Conservation (phyloP, 1,139 yeast genomes). For the Candida smagusa region DNA sequence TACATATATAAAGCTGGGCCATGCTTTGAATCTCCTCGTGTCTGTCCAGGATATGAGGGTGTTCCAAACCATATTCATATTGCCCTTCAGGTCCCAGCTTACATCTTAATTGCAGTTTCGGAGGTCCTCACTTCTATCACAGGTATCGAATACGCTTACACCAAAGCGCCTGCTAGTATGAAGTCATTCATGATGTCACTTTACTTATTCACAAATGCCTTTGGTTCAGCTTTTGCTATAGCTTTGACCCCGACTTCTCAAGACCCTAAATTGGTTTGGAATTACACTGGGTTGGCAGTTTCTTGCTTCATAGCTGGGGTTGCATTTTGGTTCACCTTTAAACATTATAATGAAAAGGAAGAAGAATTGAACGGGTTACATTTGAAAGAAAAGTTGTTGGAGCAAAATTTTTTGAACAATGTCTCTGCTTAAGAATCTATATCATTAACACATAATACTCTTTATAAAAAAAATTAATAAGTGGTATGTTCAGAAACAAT, state of each 20-base stretch:
- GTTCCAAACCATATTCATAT: slow-evolving; percentile 56
- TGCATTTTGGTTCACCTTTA: slow-evolving; percentile 61
- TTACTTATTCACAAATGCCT: slow-evolving; percentile 58
- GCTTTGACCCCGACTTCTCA: slow-evolving; percentile 64
- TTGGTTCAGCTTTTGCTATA: slow-evolving; percentile 72
- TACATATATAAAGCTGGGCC: slow-evolving; percentile 72
- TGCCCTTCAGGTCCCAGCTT: slow-evolving; percentile 64
- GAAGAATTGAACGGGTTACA: slow-evolving; percentile 62
- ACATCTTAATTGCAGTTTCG: slow-evolving; percentile 56
- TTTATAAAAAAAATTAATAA: no score
- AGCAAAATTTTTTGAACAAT: slow-evolving; percentile 12
- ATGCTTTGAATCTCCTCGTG: slow-evolving; percentile 62
- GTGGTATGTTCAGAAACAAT: no score
- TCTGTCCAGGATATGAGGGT: slow-evolving; percentile 25
- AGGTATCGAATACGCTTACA: slow-evolving; percentile 67
- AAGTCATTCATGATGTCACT: slow-evolving; percentile 64
- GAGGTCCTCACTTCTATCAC: slow-evolving; percentile 67
- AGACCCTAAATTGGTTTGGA: slow-evolving; percentile 69
- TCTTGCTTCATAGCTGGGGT: slow-evolving; percentile 59
- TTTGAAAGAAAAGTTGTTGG: slow-evolving; percentile 13
- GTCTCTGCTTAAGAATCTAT: slow-evolving; percentile 4
- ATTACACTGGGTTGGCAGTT: slow-evolving; percentile 59
- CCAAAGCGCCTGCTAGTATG: slow-evolving; percentile 66
- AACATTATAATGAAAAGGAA: slow-evolving; percentile 53
- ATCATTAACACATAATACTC: no score